Base-by-base conservation (phyloP, 1,139 yeast genomes). In the Saccharomyces pastorianus region DNA sequence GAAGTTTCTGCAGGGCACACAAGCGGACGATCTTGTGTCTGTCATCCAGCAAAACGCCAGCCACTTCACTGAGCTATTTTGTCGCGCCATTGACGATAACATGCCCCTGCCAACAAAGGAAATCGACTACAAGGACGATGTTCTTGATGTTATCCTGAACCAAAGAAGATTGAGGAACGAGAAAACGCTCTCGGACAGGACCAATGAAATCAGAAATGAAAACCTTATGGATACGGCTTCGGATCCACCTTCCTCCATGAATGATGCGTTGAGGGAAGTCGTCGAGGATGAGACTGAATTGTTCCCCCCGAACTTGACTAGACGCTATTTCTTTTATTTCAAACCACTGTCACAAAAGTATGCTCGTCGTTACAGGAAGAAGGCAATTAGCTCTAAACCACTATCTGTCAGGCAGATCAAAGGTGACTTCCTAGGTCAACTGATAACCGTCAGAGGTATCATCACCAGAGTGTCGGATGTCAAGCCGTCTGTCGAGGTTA, bases 391-490 rank as follows among this genome's bases (percentile, higher is more conserved):
- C 20, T 72, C 76, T 46, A 83, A 83, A 66, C 82, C 95, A 2
- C 73, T 89, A 59, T 87, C 96, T 2, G 98, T 93, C 4, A 82
- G 99, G 69, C 93, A 90, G 63, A 85, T 93, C 58, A 86, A 84
- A 67, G 98, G 98, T 54, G 75, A 78, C 50, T 84, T 82, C 59
- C 79, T 95, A 52, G 99, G 99, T 47, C 84, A 86, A 62, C 79
- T 88, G 60, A 86, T 95, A 63, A 91, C 97, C 0, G 86, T 91
- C 4, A 77, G 96, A 61, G 99, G 99, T 52, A 93, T 95, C 61
- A 90, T 93, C 51, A 93, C 98, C 14, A 79, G 99, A 62, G 97
- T 91, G 3, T 85, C 96, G 1, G 99, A 95, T 69, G 99, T 95
- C 50, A 93, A 91, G 71, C 99, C 99, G 4, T 78, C 89, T 6